Evolutionary conservation across 345 rosid genomes (phyloP).

Genomic region (Camelina hispida): DNA sequence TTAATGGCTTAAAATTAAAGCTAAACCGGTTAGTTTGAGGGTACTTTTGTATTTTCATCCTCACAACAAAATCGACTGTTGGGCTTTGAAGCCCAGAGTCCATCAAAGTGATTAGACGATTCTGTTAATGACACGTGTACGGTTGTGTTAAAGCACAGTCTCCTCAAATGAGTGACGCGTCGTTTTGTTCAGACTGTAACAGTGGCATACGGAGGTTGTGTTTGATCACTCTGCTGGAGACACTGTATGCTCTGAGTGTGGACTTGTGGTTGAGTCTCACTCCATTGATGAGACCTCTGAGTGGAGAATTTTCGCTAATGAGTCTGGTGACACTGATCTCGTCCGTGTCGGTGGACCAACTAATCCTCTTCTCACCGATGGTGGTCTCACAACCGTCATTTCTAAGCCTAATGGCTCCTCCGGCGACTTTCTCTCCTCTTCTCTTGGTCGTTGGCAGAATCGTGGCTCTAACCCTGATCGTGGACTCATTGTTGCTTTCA

Average conservation of each 20-base stretch:
- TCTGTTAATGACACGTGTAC: constrained; percentile 17
- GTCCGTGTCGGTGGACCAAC: constrained; percentile 93
- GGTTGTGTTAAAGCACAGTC: too few relatives aligned
- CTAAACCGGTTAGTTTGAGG: too few relatives aligned
- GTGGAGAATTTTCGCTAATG: constrained; percentile 95
- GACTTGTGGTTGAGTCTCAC: constrained; percentile 85
- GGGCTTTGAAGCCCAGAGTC: neutral
- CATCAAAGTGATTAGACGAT: neutral
- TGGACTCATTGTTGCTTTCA: constrained; percentile 82
- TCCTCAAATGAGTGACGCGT: constrained; percentile 83
- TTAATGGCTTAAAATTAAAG: too few relatives aligned
- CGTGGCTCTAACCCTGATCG: constrained; percentile 99
- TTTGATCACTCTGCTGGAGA: constrained; percentile 95
- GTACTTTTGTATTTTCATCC: too few relatives aligned
- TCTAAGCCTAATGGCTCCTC: constrained; percentile 89
- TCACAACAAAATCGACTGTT: too few relatives aligned
- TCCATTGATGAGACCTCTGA: constrained; percentile 95
- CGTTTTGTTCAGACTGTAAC: constrained; percentile 82
- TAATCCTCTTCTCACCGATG: constrained; percentile 82
- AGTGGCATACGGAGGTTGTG: constrained; percentile 84
- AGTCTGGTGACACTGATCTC: constrained; percentile 87
- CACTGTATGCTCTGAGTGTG: constrained; percentile 95
- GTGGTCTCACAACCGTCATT: constrained; percentile 88
- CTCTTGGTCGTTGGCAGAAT: constrained; percentile 93
- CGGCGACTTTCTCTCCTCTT: constrained; percentile 83